phyloP scores from a whole-genome alignment of 2,329 filamentous ascomycete species.

The Cadophora sp. region DNA sequence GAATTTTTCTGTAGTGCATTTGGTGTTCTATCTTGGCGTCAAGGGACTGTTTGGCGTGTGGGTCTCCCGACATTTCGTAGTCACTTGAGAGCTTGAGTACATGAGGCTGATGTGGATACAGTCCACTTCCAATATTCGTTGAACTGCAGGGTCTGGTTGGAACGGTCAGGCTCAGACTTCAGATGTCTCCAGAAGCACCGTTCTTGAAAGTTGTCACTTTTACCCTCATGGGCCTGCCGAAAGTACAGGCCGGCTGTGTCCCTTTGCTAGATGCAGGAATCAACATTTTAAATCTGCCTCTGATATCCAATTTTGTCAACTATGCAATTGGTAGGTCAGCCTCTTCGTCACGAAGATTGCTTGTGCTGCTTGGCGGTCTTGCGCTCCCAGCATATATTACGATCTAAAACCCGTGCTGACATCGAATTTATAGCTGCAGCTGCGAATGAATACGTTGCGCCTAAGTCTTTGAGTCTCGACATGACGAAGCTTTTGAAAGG shows the following conservation, averaged over 20 bases:
- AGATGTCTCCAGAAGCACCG: conserved; percentile 88
- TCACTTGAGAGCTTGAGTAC: neutral
- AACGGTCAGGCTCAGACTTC: conserved; percentile 81
- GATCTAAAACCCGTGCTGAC: neutral
- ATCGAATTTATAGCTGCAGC: conserved; percentile 63
- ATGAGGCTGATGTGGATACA: conserved; percentile 2
- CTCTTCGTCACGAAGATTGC: neutral
- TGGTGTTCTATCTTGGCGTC: conserved; percentile 87
- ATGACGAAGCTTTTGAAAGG: conserved; percentile 89
- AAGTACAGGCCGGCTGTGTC: conserved; percentile 86
- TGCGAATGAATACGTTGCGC: conserved; percentile 89
- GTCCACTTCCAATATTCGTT: conserved; percentile 54
- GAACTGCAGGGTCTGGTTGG: conserved; percentile 91
- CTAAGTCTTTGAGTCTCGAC: conserved; percentile 92
- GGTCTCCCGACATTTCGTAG: neutral
- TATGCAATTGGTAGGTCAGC: conserved; percentile 70
- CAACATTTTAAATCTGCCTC: conserved; percentile 87
- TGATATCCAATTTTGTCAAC: conserved; percentile 83
- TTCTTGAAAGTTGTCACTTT: conserved; percentile 93
- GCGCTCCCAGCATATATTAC: too few species aligned
- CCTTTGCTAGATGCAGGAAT: conserved; percentile 92
- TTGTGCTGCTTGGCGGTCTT: too few species aligned
- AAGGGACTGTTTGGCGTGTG: conserved; percentile 43
- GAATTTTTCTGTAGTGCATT: too few species aligned
- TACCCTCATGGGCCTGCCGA: conserved; percentile 91